Base-by-base conservation (phyloP, 169 alveolate species). In the Cryptosporidium sp. region DNA sequence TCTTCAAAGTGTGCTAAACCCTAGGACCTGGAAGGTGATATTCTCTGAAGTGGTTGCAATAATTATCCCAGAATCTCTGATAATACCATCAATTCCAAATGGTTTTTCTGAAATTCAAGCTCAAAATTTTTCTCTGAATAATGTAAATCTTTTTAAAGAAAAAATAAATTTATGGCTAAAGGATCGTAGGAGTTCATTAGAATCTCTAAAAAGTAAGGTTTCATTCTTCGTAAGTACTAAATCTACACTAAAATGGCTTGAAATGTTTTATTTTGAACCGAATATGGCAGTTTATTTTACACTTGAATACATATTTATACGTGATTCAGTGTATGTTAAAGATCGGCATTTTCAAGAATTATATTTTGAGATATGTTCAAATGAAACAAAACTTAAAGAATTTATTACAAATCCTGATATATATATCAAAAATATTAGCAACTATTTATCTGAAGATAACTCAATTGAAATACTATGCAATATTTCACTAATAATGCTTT, bases 1-100 rank as follows among this genome's bases (percentile, higher is more conserved):
- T 14, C 33, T 43, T 80, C 26, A 59, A 8, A 62, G 69, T 61
- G 55, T 33, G 1, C 45, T 80, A 41, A 80, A 80, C 70, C 35
- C 68, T 29, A 80, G 89, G 62, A 37, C 55, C 62, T 80, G 89
- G 89, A 26, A 62, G n/a, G 35, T 39, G 3, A 31, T 80, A 59
- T 80, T 80, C 35, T 80, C 89, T 29, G 89, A 80, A 62, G 12
- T 61, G 23, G 41, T 62, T 48, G 89, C 89, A 35, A 80, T 80
- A 43, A 23, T 80, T 3, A 48, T 41, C 37, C 89, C 89, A 8
- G 89, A 80, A 31, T 59, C 89, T 2, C 29, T 80, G 1, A 43
- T 58, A 31, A 37, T 80, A 48, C 89, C 89, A 39, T 41, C 29
- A 8, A 12, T 80, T 21, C 89, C 89, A 1, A 71, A 51, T 10